Conservation (phyloP, 345 rosid genomes). For the Chamaenerion angustifolium region DNA sequence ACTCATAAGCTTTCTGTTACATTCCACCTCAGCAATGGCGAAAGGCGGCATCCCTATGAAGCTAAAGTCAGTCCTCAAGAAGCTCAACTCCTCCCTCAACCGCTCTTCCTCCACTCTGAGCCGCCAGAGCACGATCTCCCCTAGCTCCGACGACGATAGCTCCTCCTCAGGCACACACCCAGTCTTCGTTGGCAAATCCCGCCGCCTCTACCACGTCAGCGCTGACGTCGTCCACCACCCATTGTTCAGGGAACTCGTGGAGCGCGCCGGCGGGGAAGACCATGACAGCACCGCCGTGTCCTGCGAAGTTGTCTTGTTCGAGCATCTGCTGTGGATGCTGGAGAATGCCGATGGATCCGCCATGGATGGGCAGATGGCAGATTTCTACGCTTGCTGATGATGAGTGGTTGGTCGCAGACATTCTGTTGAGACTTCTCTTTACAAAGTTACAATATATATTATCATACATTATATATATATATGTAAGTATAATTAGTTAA, state of each 20-base stretch:
- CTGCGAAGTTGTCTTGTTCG: slow-evolving; percentile 91
- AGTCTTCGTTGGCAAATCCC: slow-evolving; percentile 69
- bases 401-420: too few relatives aligned
- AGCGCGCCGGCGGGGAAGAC: slow-evolving; percentile 9
- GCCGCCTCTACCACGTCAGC: slow-evolving; percentile 57
- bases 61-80: slow-evolving; percentile 76
- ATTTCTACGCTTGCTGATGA: slow-evolving; percentile 63
- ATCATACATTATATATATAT: too few relatives aligned
- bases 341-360: slow-evolving; percentile 64
- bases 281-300: slow-evolving; percentile 33
- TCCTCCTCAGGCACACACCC: slow-evolving; percentile 33
- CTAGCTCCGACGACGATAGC: slow-evolving; percentile 11
- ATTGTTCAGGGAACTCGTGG: slow-evolving; percentile 28
- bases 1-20: slow-evolving; percentile 12
- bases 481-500: too few relatives aligned
- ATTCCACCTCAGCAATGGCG: slow-evolving; percentile 20
- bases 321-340: slow-evolving; percentile 94
- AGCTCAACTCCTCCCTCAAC: slow-evolving; percentile 62
- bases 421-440: too few relatives aligned
- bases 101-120: slow-evolving; percentile 6
- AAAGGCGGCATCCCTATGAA: slow-evolving; percentile 59
- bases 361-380: slow-evolving; percentile 49
- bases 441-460: too few relatives aligned
- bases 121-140: slow-evolving; percentile 24
- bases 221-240: slow-evolving; percentile 34